phyloP scores from a whole-genome alignment of 345 rosid species.

The Arabis hirsuta region DNA sequence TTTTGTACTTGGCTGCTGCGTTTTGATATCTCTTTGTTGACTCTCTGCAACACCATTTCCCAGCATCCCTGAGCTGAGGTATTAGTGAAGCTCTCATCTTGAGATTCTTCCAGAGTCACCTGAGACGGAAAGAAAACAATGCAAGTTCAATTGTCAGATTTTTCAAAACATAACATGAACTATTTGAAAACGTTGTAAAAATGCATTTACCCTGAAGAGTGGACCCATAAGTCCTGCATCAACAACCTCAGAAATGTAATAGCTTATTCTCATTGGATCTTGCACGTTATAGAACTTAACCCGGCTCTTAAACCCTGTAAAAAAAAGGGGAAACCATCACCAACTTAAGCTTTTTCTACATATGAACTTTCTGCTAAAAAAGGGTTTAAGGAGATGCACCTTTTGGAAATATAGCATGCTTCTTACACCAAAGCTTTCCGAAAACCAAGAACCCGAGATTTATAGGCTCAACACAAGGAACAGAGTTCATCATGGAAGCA shows the following conservation, averaged over 20 bases:
- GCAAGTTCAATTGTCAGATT: background rate
- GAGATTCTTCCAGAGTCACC: conserved; percentile 76
- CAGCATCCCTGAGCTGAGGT: conserved; percentile 75
- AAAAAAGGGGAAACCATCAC: background rate
- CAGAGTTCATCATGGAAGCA: conserved; percentile 12
- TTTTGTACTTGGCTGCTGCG: conserved; percentile 1
- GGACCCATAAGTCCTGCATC: conserved; percentile 84
- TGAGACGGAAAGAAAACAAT: conserved; percentile 35
- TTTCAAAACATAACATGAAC: background rate
- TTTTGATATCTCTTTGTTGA: conserved; percentile 39
- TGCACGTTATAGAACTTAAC: conserved; percentile 60
- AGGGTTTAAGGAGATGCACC: conserved; percentile 46
- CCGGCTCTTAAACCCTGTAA: conserved; percentile 72
- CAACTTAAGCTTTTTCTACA: background rate
- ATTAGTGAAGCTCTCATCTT: conserved; percentile 52
- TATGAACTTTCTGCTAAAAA: background rate
- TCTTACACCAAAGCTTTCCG: conserved; percentile 67
- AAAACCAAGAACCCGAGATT: conserved; percentile 54
- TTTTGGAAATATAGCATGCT: conserved; percentile 66
- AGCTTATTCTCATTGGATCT: conserved; percentile 55
- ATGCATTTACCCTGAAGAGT: conserved; percentile 65
- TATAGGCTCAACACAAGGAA: conserved; percentile 48
- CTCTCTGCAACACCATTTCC: conserved; percentile 68
- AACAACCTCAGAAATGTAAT: conserved; percentile 70
- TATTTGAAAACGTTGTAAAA: background rate